These are phyloP conservation scores for Fusarium siculi DNA, from an alignment of 2,329 filamentous ascomycete species.

Conservation along the genomic window DNA sequence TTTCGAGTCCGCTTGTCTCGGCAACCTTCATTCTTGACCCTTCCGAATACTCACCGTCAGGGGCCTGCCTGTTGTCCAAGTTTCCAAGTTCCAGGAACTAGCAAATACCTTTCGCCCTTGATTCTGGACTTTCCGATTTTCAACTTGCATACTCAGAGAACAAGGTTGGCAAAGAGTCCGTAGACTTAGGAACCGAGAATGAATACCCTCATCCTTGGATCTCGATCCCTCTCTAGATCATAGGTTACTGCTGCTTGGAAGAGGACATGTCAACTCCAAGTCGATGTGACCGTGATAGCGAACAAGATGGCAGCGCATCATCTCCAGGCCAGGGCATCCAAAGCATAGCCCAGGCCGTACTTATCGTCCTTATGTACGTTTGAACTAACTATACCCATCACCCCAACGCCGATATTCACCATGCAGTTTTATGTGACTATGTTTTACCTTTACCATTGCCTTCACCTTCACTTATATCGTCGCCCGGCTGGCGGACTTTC, in stretches of 20 bases:
- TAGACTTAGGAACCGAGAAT: neutral
- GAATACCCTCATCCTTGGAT: neutral
- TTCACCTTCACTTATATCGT: slow-evolving; percentile 25
- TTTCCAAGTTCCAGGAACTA: neutral
- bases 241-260: neutral
- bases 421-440: slow-evolving; percentile 14
- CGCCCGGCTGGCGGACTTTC: slow-evolving; percentile 15
- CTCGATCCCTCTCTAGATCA: neutral
- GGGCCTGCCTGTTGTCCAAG: neutral
- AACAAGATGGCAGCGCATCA: neutral
- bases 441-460: neutral
- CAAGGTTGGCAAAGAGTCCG: neutral
- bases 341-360: neutral
- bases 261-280: neutral
- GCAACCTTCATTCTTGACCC: neutral
- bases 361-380: neutral
- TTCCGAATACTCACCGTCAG: neutral
- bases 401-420: slow-evolving; percentile 25
- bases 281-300: neutral
- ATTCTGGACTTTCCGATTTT: neutral
- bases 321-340: neutral
- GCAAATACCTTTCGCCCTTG: neutral
- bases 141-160: neutral
- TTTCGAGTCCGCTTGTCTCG: neutral
- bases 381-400: slow-evolving; percentile 11